A percentile compares a stretch with the other conserved stretches of the same genome.
Conservation (phyloP, 208 protist species). For the Endotrypanum monterogeii region DNA sequence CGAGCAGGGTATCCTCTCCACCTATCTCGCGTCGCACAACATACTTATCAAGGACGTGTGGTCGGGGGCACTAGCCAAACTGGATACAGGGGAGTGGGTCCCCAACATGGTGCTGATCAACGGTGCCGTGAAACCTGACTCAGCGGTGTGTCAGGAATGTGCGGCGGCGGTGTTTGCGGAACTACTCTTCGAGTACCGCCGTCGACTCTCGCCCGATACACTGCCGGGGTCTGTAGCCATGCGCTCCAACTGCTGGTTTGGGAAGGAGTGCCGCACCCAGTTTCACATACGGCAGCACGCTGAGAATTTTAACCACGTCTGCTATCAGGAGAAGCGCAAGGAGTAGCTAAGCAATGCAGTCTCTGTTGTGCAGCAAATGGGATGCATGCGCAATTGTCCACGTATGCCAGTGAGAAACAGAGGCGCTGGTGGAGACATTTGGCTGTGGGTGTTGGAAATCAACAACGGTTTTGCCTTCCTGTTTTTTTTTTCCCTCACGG, state of each 20-base stretch:
- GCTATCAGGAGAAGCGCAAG: slow-evolving; percentile 88
- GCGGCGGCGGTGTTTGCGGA: slow-evolving; percentile 51
- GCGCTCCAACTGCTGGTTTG: slow-evolving; percentile 90
- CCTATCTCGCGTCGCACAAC: slow-evolving; percentile 46
- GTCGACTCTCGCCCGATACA: slow-evolving; percentile 43
- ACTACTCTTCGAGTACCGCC: slow-evolving; percentile 83
- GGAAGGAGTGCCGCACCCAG: slow-evolving; percentile 83
- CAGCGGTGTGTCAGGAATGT: slow-evolving; percentile 64
- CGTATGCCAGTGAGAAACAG: too few species aligned
- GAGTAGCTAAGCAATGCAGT: slow-evolving; percentile 28
- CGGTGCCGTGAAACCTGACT: slow-evolving; percentile 36
- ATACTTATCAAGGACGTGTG: slow-evolving; percentile 46
- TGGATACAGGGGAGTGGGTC: slow-evolving; percentile 50
- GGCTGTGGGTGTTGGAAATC: too few species aligned
- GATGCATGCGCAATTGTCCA: too few species aligned
- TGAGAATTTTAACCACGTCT: slow-evolving; percentile 88
- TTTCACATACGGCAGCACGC: slow-evolving; percentile 82
- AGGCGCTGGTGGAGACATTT: background rate
- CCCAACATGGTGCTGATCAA: slow-evolving; percentile 65
- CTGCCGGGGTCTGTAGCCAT: slow-evolving; percentile 62
- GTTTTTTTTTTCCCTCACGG: background rate
- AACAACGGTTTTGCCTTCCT: too few species aligned
- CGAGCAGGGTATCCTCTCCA: slow-evolving; percentile 71
- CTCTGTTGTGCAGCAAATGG: too few species aligned
- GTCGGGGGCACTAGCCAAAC: slow-evolving; percentile 48